These are phyloP conservation scores for Cladosporium sp. DNA, from an alignment of 2,329 filamentous ascomycete genomes.

Conservation along the genomic window DNA sequence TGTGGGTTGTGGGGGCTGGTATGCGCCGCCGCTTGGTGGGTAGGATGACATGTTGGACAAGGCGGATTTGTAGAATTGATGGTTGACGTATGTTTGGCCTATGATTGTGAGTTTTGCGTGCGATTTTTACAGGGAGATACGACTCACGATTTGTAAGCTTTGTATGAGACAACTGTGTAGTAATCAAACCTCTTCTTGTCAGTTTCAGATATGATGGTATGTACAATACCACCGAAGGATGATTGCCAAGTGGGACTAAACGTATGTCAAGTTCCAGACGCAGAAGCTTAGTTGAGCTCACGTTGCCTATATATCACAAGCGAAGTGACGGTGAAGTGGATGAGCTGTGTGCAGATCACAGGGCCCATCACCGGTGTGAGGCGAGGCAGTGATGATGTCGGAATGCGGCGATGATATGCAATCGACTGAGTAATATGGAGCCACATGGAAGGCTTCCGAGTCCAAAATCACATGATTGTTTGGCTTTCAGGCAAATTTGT, in stretches of 20 bases:
- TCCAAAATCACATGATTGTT: too few relatives aligned
- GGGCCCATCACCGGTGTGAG: background rate
- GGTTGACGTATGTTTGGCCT: too few relatives aligned
- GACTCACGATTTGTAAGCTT: too few relatives aligned
- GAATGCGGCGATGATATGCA: background rate
- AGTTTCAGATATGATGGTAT: background rate
- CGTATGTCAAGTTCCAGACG: background rate
- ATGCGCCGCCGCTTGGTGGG: background rate
- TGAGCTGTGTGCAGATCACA: conserved; percentile 9
- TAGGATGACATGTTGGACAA: background rate
- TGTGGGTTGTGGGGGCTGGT: background rate
- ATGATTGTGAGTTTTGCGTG: too few relatives aligned
- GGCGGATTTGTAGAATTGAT: too few relatives aligned
- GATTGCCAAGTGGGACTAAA: background rate
- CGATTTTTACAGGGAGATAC: too few relatives aligned
- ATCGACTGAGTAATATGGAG: too few relatives aligned
- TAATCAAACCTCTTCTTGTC: too few relatives aligned
- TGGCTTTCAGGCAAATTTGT: too few relatives aligned
- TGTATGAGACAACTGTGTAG: too few relatives aligned
- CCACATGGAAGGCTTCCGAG: too few relatives aligned
- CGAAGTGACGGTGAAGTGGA: background rate
- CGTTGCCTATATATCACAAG: background rate
- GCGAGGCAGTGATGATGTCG: conserved; percentile 11
- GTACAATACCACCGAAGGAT: background rate
- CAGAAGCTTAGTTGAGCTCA: background rate